Evolutionary conservation across 208 protist species (phyloP), one percentile per base, ranked within the genome.

Genomic region (Leishmania major): DNA sequence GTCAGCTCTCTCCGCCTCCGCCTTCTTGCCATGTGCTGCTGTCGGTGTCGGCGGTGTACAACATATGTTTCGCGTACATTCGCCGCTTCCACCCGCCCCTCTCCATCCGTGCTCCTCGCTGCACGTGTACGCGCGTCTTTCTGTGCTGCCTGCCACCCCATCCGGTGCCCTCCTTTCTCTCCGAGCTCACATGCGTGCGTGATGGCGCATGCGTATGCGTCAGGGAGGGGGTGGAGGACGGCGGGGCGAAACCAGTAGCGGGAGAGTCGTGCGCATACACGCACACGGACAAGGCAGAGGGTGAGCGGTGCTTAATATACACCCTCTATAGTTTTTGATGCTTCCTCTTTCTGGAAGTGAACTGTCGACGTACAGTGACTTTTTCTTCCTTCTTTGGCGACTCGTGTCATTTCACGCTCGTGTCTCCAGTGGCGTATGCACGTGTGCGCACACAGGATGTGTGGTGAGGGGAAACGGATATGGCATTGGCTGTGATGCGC

Each of bases 101-200:
- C 59, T 64, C 59, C 13, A 64, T 71, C 1, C 43, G 66, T 77
- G 75, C 47, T 82, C 64, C 59, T 79, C 35, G 47, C 19, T 64
- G 74, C 77, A 84, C 31, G 47, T 78, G 43, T 45, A 22, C 35
- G n/a, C 45, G 25, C 75, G 69, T 57, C 82, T 57, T 40, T 28
- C 53, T 70, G 11, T 53, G 40, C 40, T n/a, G 17, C 37, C 22
- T 45, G n/a, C 19, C 35, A 3, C 19, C 66, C 19, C 2, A 7
- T 31, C 66, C 66, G 31, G 1, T 59, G 53, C 59, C 8, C 2
- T 64, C 11, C n/a, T 11, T 64, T 64, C n/a, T 31, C n/a, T 64
- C 59, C 59, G 3, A 3, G 3, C 1, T 64, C 59, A 25, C 19
- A 6, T 64, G 49, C 53, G n/a, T 62, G 74, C 55, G 74, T 64